These are phyloP conservation scores for Tylopilus felleus DNA, from an alignment of 768 basidiomycete genomes.

Conservation along the genomic window DNA sequence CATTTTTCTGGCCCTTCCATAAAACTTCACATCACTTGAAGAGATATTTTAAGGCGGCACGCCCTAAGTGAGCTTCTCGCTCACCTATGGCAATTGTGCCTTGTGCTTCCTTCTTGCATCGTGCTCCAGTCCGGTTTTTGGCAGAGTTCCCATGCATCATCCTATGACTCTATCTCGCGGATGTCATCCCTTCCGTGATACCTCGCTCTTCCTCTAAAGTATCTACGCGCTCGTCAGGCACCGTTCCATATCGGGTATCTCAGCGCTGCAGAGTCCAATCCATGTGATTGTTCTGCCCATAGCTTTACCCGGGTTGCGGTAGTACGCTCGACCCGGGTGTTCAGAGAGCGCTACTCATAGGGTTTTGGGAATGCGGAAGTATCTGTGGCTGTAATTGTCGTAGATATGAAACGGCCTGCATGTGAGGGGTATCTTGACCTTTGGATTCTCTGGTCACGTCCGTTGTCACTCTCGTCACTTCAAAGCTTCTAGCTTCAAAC, in stretches of 20 bases:
- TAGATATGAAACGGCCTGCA: not conserved
- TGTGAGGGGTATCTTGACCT: not conserved
- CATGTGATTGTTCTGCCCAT: conserved; percentile 2
- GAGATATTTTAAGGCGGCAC: not conserved
- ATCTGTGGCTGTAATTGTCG: not conserved
- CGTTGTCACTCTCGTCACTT: not conserved
- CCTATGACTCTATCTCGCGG: too few species aligned
- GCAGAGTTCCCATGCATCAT: not conserved
- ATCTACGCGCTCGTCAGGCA: not conserved
- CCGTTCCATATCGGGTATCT: not conserved
- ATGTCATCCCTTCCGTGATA: too few species aligned
- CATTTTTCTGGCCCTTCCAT: not conserved
- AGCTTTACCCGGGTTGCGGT: not conserved
- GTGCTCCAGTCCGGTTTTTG: not conserved
- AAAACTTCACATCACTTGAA: not conserved
- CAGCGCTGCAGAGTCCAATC: not conserved
- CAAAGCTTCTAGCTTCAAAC: conserved; percentile 10
- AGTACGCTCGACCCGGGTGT: not conserved
- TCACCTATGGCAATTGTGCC: not conserved
- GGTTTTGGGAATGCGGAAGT: not conserved
- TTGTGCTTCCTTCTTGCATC: conserved; percentile 1
- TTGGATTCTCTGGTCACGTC: too few species aligned
- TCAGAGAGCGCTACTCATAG: not conserved
- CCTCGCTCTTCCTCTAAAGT: too few species aligned
- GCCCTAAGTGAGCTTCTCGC: not conserved